Base-by-base conservation (phyloP, 768 basidiomycete species). In the Phallus indusiatus region DNA sequence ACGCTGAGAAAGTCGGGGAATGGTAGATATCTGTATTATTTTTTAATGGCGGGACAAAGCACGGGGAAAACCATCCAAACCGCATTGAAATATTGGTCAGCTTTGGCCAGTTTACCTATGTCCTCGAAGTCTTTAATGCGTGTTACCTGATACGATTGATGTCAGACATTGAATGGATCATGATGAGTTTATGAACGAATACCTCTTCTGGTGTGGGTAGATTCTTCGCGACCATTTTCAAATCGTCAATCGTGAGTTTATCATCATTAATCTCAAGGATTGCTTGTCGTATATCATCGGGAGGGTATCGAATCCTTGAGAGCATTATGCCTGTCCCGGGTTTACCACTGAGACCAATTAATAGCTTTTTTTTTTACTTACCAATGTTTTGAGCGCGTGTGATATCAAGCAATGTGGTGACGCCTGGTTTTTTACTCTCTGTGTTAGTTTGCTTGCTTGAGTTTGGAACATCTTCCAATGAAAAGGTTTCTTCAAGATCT, bases 181-280 rank as follows among this genome's bases (percentile, higher is more conserved):
- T 17, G 46, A 37, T n/a, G 20, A 16, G n/a, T n/a, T 28, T 54
- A 47, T 22, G 33, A 21, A 12, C 5, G 34, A 5, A 20, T 42
- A 86, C 87, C 76, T 97, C 94, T 53, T 95, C 93, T 0, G 75
- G n/a, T 0, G 87, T 89, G 1, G 94, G 94, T 5, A 88, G 71
- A 56, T 89, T 84, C 60, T 81, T 83, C 65, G 81, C 79, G 64
- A 95, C 82, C 0, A 83, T 80, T 66, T 79, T 86, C 16, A 97
- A 73, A 64, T 88, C 79, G 63, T 95, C 93, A n/a, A 84, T 70
- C 0, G 83, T 78, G 5, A 94, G 71, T 48, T 69, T 76, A 1
- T 75, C 67, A 63, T 94, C 91, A 62, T 93, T 84, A 5, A 94
- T 62, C 46, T 82, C 79, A 18, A 94, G 68, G 4, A 95, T 69